Base-by-base conservation (phyloP, 73 alveolate species). In the Symbiodinium natans region DNA sequence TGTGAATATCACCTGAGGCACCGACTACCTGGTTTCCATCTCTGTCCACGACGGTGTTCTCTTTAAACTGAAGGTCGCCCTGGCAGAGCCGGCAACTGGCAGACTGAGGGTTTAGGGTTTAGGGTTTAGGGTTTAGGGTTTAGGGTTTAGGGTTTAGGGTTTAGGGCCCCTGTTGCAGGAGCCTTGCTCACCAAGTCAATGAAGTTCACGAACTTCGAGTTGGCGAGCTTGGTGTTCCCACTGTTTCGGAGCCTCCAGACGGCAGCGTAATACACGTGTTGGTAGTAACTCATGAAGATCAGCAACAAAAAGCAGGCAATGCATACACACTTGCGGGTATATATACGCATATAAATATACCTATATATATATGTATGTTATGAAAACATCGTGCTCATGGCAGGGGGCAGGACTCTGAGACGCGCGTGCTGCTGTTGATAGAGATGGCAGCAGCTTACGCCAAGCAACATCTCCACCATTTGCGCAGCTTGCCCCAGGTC, bases 171-270 rank as follows among this genome's bases (percentile, higher is more conserved):
- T 27, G 25, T 83, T 33, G n/a, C 29, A 25, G 23, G 13, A 21
- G 71, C 95, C 95, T 88, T 88, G 86, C 95, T 88, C 86, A 88
- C 95, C 48, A 56, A 56, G 86, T 88, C 95, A 83, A 88, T 88
- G 86, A 88, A 88, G 86, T 41, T 88, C 31, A 88, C 95, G 41
- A 88, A 88, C 38, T 83, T 43, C 19, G 86, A 63, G 36, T 88
- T 88, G 86, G 95, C 95, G 29, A 88, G 86, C 46, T 88, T 88
- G 73, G 95, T 56, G 46, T 88, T 88, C 86, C 95, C 95, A 19
- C 95, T 88, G 73, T 41, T 88, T 88, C 95, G 40, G 40, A 88
- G 95, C 95, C 95, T 88, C 39, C 6, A 63, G 21, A n/a, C 83
- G 41, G 43, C n/a, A n/a, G n/a, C n/a, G n/a, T n/a, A n/a, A n/a